Evolutionary conservation across 2,329 filamentous ascomycete species (phyloP), one percentile per base, ranked within the genome.

Genomic region (Amesomyces nigricolor): DNA sequence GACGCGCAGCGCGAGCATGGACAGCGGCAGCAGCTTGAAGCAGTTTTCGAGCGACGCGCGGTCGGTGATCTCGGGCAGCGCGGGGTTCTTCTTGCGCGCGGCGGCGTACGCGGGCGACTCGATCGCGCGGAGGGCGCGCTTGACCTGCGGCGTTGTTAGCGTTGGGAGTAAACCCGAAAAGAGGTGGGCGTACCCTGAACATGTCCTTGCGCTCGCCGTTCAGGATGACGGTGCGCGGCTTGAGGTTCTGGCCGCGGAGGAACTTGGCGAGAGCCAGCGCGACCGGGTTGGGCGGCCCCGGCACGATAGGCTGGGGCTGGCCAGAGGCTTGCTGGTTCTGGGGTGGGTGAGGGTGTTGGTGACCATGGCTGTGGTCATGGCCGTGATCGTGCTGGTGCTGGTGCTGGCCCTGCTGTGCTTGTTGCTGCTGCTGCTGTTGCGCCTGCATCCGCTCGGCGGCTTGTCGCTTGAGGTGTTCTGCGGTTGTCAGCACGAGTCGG

Each of bases 151-250:
- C n/a, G 19, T 13, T 5, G 53, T 63, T 57, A 67, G 58, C 47
- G 56, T 46, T 44, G 47, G 26, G 1, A 11, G 1, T 19, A 9
- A 6, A 30, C 4, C 26, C 13, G 6, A 22, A 39, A 7, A 13
- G 1, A 22, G 2, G 22, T 38, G 5, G 40, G 35, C 57, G 13
- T 44, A 61, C 91, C 79, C 87, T 88, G 73, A 99, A 97, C 89
- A 99, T 95, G 63, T 99, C 92, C 75, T 96, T 97, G 66, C 94
- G 83, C 78, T 96, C 91, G 66, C 94, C 94, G 63, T 96, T 91
- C 62, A 97, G 81, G 61, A 99, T 95, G 70, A 89, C 92, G 16
- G 91, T 96, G 61, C 94, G 81, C 16, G 82, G 80, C 80, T 99
- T 99, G 62, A 99, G 75, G 57, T 94, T 83, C 73, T 96, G 91